Evolutionary conservation across 495 filamentous ascomycete species (phyloP).

Genomic region (Penicillium subrubescens): DNA sequence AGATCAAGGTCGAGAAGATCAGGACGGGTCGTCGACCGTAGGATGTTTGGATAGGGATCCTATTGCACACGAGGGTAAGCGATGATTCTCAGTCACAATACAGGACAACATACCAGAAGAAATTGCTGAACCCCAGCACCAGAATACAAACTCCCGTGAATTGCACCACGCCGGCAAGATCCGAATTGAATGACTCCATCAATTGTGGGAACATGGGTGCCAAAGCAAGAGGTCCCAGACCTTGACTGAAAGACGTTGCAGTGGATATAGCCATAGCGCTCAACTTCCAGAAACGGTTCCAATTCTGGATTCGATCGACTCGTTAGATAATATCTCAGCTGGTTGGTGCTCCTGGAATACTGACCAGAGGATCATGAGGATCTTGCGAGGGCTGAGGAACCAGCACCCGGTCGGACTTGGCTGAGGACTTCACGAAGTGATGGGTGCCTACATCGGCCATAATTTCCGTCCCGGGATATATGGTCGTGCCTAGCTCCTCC

Average conservation of each 20-base stretch:
- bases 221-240: slow-evolving; percentile 58
- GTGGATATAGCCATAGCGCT: slow-evolving; percentile 49
- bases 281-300: slow-evolving; percentile 45
- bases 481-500: slow-evolving; percentile 54
- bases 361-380: slow-evolving; percentile 47
- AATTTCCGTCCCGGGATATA: slow-evolving; percentile 64
- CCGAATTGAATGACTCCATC: slow-evolving; percentile 57
- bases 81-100: neutral
- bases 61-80: slow-evolving; percentile 8
- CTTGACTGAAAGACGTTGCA: slow-evolving; percentile 58
- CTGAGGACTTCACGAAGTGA: slow-evolving; percentile 59
- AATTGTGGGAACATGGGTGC: slow-evolving; percentile 60
- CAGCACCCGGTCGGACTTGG: slow-evolving; percentile 44
- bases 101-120: slow-evolving; percentile 48
- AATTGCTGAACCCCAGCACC: slow-evolving; percentile 65
- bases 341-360: neutral
- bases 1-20: slow-evolving; percentile 57
- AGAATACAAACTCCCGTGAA: slow-evolving; percentile 62
- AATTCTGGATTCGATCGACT: slow-evolving; percentile 32
- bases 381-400: slow-evolving; percentile 55
- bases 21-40: slow-evolving; percentile 63
- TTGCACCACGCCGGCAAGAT: slow-evolving; percentile 48
- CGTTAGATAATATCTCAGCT: neutral
- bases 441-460: slow-evolving; percentile 61
- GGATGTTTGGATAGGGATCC: slow-evolving; percentile 60